Conservation (phyloP, 2,329 filamentous ascomycete species). For the Thermothelomyces thermophilus region DNA sequence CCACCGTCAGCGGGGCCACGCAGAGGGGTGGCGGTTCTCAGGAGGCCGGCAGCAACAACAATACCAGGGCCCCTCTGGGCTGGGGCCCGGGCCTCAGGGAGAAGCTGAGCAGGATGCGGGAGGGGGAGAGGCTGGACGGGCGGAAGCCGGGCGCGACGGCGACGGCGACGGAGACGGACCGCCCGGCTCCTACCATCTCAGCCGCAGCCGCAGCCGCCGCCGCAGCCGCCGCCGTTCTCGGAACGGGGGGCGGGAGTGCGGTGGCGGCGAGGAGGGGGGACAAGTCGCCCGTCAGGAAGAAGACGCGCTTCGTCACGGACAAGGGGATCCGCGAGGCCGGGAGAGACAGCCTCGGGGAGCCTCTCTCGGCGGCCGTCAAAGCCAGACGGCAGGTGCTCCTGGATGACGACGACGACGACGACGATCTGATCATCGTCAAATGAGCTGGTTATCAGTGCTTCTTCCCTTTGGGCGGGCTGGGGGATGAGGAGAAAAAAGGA, state of each 20-base stretch:
- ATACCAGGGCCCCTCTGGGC: slow-evolving; percentile 35
- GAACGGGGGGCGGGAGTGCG: slow-evolving; percentile 21
- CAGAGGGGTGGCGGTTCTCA: background rate
- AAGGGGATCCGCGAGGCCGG: slow-evolving; percentile 73
- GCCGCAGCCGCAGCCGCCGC: no score
- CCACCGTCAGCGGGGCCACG: slow-evolving; percentile 21
- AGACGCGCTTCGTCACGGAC: slow-evolving; percentile 72
- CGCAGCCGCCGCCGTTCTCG: background rate
- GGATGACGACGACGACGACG: slow-evolving; percentile 20
- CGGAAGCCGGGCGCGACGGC: background rate
- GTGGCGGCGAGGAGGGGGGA: slow-evolving; percentile 24
- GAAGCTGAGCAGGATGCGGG: slow-evolving; percentile 56
- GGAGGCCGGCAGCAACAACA: background rate
- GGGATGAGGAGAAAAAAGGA: no score
- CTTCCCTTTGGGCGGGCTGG: background rate
- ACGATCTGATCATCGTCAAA: slow-evolving; percentile 25
- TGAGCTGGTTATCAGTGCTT: no score
- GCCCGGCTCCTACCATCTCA: background rate
- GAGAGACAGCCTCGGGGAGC: slow-evolving; percentile 61
- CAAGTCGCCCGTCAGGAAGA: slow-evolving; percentile 54
- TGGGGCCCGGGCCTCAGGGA: slow-evolving; percentile 51
- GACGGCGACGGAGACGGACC: background rate
- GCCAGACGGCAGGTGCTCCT: slow-evolving; percentile 15
- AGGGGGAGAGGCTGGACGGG: slow-evolving; percentile 46
- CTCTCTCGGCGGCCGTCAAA: slow-evolving; percentile 10